Base-by-base conservation (phyloP, 257 asterid genomes). In the Jacaranda mimosifolia region DNA sequence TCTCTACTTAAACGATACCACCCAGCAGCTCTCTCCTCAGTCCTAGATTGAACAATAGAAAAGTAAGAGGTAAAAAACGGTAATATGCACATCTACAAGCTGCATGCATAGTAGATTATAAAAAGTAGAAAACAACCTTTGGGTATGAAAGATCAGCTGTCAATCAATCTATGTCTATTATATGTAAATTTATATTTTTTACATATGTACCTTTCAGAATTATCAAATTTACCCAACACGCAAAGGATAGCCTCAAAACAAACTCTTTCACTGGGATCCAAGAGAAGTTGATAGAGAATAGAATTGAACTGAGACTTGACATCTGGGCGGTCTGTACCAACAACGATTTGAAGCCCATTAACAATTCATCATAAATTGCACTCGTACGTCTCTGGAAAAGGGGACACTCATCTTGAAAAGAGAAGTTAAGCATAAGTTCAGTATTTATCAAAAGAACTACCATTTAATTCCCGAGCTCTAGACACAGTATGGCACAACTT, bases 191-290 rank as follows among this genome's bases (percentile, higher is more conserved):
- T 3, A 42, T 42, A 42, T 42, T 3, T 42, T 42, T 42, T 58
- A 58, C 48, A 43, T 45, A 39, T 64, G 42, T 90, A 96, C 99
- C 99, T 93, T 83, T 96, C 99, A 17, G 94, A 83, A 82, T 75
- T 86, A 75, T 96, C 99, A 51, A 79, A 88, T 91, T 93, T 96
- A 72, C 99, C 99, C 83, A 96, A 80, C 48, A 96, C 96, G 86
- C 98, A 96, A 74, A 93, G 87, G 79, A 96, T 87, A 62, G 99
- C 99, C 90, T 96, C 99, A 84, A 91, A 93, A 81, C 97, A 96
- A 78, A 96, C 99, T 82, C 98, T 89, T 86, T 96, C 99, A 82
- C 97, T 96, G 74, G 99, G 99, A 87, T 96, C 99, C 87, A 96
- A 83, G 70, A 96, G 97, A 66, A 96, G 94, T 77, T 96, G 99